Base-by-base conservation (phyloP, 108 stramenopile species). In the Chaetoceros tenuissimus region DNA sequence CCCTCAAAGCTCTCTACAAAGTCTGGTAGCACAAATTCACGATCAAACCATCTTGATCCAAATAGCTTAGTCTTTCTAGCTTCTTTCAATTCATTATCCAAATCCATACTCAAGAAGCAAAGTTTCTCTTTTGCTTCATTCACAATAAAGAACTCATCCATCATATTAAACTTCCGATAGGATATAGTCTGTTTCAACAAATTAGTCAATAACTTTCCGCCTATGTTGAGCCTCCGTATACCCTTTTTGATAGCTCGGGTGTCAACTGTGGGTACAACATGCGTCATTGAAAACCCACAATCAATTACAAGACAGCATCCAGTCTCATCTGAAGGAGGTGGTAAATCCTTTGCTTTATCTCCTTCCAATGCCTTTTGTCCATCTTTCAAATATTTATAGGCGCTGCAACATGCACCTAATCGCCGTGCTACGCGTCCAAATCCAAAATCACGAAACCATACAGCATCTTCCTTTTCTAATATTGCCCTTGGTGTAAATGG, bases 111-210 rank as follows among this genome's bases (percentile, higher is more conserved):
- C 3, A 94, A 68, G 58, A 66, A 96, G 26, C 60, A 43, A 19
- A 84, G 59, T 49, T 64, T 57, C 58, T 82, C 78, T 43, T 85
- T 69, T 3, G 81, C 89, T 63, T 97, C 90, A 43, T 87, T 79
- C 60, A 96, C 54, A 26, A 96, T 56, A 18, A 67, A 80, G 55
- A 87, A 94, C 68, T 96, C 92, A 73, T 96, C 94, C 96, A 97
- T 97, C 64, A 97, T 75, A 54, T 97, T 97, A 84, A 86, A 96
- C 63, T 96, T 94, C 8, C 96, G 79, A 64, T 96, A 97, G 16
- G 86, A 94, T 25, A 89, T 71, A 50, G 81, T 68, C 69, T 96
- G 92, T 59, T 97, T 96, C 51, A 91, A 71, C 46, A 92, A 80
- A 62, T 95, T 94, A 45, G 90, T 87, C 61, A 97, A 69, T 50